phyloP scores from a whole-genome alignment of 345 rosid species.

The Populus nigra region DNA sequence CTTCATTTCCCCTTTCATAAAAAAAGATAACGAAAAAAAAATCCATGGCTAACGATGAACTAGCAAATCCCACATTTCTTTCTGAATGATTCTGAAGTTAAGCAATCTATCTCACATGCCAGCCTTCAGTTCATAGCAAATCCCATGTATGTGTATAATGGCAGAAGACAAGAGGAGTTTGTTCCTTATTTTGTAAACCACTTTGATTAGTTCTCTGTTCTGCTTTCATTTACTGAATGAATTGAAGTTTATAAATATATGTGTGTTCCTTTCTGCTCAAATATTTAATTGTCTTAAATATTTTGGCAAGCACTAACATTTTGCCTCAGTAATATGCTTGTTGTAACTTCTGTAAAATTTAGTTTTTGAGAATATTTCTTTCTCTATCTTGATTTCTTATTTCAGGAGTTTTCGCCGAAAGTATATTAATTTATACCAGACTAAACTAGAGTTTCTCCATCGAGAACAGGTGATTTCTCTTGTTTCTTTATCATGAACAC shows the following conservation, averaged over 20 bases:
- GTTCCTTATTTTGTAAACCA: no score
- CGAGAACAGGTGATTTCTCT: constrained; percentile 58
- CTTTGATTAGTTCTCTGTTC: no score
- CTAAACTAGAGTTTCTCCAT: constrained; percentile 65
- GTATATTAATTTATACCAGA: constrained; percentile 72
- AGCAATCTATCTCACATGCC: no score
- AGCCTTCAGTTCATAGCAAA: no score
- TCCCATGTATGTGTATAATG: no score
- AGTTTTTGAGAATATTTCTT: not conserved
- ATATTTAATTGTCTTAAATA: not conserved
- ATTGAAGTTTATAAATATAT: not conserved
- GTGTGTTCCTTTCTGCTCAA: not conserved
- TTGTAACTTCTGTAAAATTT: constrained; percentile 3
- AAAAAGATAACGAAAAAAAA: no score
- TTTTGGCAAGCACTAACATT: not conserved
- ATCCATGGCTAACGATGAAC: no score
- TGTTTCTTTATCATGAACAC: constrained; percentile 1
- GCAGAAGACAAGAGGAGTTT: no score
- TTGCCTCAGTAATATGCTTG: not conserved
- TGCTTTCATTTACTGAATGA: not conserved
- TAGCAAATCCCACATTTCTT: no score
- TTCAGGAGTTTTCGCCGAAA: constrained; percentile 67
- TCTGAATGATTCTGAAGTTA: no score
- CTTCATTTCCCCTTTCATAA: no score
- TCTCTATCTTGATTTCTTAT: not conserved